Percentiles rank a stretch among this genome's conserved stretches.
phyloP scores from a whole-genome alignment of 768 basidiomycete genomes.

The Hebeloma cylindrosporum region DNA sequence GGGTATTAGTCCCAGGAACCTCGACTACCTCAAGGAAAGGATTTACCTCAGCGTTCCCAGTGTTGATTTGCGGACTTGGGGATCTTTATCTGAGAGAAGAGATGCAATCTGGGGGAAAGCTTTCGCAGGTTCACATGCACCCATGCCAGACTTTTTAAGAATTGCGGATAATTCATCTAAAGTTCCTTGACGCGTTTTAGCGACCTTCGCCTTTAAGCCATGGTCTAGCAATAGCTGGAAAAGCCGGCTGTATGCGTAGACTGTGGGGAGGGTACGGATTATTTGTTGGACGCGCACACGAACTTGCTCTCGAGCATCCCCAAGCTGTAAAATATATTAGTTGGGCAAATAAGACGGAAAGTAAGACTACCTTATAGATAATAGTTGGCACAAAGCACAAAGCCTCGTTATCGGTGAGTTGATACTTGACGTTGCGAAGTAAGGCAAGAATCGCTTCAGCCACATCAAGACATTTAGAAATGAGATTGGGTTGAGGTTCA shows the following conservation, averaged over 20 bases:
- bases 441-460: conserved; percentile 78
- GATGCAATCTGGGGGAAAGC: conserved; percentile 76
- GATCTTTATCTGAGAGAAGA: conserved; percentile 88
- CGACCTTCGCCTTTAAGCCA: conserved; percentile 86
- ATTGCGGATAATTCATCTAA: conserved; percentile 80
- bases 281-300: conserved; percentile 80
- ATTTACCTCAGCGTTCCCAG: conserved; percentile 76
- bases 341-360: neutral
- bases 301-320: conserved; percentile 85
- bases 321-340: conserved; percentile 57
- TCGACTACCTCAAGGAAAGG: conserved; percentile 5
- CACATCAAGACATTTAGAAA: conserved; percentile 85
- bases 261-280: conserved; percentile 80
- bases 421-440: conserved; percentile 69
- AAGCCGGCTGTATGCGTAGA: conserved; percentile 91
- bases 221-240: conserved; percentile 87
- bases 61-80: conserved; percentile 84
- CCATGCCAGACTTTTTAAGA: conserved; percentile 79
- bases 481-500: conserved; percentile 87
- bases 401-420: conserved; percentile 85
- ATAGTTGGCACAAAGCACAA: conserved; percentile 86
- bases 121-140: conserved; percentile 77
- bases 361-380: conserved; percentile 72
- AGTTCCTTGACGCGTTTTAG: conserved; percentile 86
- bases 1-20: conserved; percentile 11